Conservation (phyloP, 352 stramenopile species). For the Pythium insidiosum region DNA sequence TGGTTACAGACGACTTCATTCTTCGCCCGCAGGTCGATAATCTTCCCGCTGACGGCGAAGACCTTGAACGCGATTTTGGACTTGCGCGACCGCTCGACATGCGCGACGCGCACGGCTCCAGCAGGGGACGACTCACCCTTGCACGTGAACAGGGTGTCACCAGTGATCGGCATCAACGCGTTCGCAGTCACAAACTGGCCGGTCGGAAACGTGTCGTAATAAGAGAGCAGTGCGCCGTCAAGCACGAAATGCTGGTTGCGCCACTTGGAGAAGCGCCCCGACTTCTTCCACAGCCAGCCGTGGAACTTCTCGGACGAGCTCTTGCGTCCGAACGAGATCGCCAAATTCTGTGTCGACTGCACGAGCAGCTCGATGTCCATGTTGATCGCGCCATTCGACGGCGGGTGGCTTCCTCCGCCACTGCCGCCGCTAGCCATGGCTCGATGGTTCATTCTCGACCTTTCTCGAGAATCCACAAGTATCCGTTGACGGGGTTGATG, state of each 20-base stretch:
- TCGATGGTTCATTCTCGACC: constrained; percentile 11
- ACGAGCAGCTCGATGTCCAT: constrained; percentile 82
- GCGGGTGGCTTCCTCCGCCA: constrained; percentile 12
- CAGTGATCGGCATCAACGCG: constrained; percentile 38
- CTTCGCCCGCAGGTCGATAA: constrained; percentile 75
- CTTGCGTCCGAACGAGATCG: constrained; percentile 63
- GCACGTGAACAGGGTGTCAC: constrained; percentile 59
- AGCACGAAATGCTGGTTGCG: constrained; percentile 82
- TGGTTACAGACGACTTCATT: constrained; percentile 64
- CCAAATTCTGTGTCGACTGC: constrained; percentile 65
- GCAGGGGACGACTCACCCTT: constrained; percentile 64
- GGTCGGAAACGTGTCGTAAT: constrained; percentile 80
- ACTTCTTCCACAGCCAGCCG: constrained; percentile 81
- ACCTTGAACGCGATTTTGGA: constrained; percentile 81
- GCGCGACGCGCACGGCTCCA: constrained; percentile 62
- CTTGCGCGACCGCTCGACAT: constrained; percentile 68
- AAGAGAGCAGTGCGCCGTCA: constrained; percentile 63
- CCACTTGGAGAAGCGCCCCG: constrained; percentile 72
- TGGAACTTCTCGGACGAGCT: constrained; percentile 64
- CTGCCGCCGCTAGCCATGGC: constrained; percentile 14
- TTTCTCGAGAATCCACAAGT: too few relatives aligned
- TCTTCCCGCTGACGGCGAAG: constrained; percentile 74
- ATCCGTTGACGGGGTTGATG: too few relatives aligned
- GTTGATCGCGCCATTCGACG: too few relatives aligned
- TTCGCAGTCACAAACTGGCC: constrained; percentile 65